A percentile compares a stretch with the other conserved stretches of the same genome.
phyloP scores from a whole-genome alignment of 495 filamentous ascomycete species.

The Viridothelium virens region DNA sequence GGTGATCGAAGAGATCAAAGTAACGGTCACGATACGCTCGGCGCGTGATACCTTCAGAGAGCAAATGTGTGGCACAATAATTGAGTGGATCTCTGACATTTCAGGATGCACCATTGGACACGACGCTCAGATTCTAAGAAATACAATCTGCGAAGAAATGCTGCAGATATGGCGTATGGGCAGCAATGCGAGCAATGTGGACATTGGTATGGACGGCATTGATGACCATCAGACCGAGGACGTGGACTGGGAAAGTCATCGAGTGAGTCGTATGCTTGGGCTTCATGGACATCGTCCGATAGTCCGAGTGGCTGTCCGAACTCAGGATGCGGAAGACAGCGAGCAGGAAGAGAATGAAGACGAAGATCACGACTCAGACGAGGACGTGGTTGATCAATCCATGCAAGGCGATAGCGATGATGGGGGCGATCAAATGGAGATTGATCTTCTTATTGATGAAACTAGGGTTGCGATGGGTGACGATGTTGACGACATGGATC shows the following conservation, averaged over 20 bases:
- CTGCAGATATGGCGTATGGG: constrained; percentile 78
- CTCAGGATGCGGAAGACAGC: constrained; percentile 43
- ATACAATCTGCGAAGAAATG: constrained; percentile 81
- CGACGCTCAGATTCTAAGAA: constrained; percentile 71
- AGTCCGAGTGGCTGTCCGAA: constrained; percentile 34
- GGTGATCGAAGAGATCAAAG: constrained; percentile 88
- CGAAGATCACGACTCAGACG: constrained; percentile 43
- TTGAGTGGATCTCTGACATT: constrained; percentile 93
- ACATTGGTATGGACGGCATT: constrained; percentile 76
- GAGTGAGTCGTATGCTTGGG: background rate
- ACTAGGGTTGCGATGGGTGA: constrained; percentile 38
- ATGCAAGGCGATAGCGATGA: constrained; percentile 23
- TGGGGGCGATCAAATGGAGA: constrained; percentile 29
- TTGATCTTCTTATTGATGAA: constrained; percentile 35
- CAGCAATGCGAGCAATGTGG: constrained; percentile 73
- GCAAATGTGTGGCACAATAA: constrained; percentile 96
- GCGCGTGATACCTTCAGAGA: constrained; percentile 91
- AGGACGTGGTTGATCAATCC: constrained; percentile 33
- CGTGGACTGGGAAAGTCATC: constrained; percentile 21
- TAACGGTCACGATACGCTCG: constrained; percentile 91
- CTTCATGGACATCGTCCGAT: constrained; percentile 14
- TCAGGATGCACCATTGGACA: constrained; percentile 76
- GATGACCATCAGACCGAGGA: constrained; percentile 68
- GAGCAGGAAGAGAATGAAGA: constrained; percentile 31
- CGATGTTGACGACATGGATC: constrained; percentile 47